Evolutionary conservation across 257 asterid species (phyloP), one percentile per base, ranked within the genome.

Genomic region (Plantago elongata): DNA sequence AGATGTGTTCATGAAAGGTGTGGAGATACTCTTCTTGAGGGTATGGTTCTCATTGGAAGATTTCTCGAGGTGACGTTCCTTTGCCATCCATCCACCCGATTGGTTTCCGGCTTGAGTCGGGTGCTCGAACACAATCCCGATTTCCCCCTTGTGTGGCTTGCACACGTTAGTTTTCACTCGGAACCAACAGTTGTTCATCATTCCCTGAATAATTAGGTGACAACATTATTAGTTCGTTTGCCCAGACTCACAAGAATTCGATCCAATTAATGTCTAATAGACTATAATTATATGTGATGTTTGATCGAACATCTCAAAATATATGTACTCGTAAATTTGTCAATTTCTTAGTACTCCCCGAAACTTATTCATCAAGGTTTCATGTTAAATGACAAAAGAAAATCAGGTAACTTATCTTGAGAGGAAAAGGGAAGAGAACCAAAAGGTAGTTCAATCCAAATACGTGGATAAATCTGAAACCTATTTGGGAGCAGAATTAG

Each of bases 141-240:
- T 81, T 63, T 92, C 97, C 8, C 95, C 97, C 60, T 67, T 82
- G 78, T 78, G 84, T 7, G 95, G 86, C 50, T 84, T 86, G 88
- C 95, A 92, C 42, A 89, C 73, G 15, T 83, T 86, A 58, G 91
- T 77, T 64, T 80, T 92, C 45, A 92, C 93, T 55, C 92, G 73
- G 70, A 92, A 92, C 97, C 99, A 92, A 65, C 96, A 86, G 42
- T 92, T 92, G 77, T 92, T 92, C 99, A 92, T 92, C 99, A 92
- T 89, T 16, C 97, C 99, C 99, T 92, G 75, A 45, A 72, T 54
- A 48, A 13, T 3, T 5, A 37, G 3, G 3, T 30, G 16, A 27
- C 30, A 57, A 57, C 49, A 42, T 14, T 4, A 37, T 34, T 58
- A 17, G 10, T 42, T 30, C 9, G 11, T 38, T 34, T 3, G 14